Conservation (phyloP, 495 filamentous ascomycete genomes). For the Rostrohypoxylon terebratum region DNA sequence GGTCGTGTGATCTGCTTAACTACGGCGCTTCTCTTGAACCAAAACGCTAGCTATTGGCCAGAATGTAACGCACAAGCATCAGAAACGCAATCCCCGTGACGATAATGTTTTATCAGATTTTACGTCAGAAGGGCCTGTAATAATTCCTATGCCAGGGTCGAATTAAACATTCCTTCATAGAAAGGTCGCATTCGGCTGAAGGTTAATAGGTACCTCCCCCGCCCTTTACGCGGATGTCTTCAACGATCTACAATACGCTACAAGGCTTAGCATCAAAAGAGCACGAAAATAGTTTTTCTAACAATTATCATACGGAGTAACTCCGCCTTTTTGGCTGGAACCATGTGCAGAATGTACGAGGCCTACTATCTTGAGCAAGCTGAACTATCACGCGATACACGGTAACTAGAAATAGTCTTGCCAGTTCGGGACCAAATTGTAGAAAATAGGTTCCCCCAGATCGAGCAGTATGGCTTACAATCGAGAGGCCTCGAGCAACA, state of each 20-base stretch:
- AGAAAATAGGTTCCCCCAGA: constrained; percentile 2
- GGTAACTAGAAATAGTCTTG: not conserved
- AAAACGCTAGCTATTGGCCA: constrained; percentile 35
- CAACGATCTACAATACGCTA: constrained; percentile 32
- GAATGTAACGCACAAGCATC: constrained; percentile 38
- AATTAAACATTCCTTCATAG: constrained; percentile 40
- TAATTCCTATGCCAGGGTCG: constrained; percentile 25
- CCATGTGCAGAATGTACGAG: constrained; percentile 36
- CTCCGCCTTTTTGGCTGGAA: constrained; percentile 40
- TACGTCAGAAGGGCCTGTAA: constrained; percentile 27
- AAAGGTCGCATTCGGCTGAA: constrained; percentile 45
- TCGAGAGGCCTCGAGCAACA: not conserved
- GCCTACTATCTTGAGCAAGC: constrained; percentile 23
- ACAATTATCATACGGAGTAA: constrained; percentile 25
- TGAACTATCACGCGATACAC: constrained; percentile 35
- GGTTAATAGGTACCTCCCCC: constrained; percentile 32
- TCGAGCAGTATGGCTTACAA: constrained; percentile 11
- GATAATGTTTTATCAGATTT: constrained; percentile 20
- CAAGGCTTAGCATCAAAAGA: constrained; percentile 31
- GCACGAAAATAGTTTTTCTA: too few relatives aligned
- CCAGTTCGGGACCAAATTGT: not conserved
- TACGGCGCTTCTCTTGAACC: constrained; percentile 32
- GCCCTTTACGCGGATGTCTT: constrained; percentile 26
- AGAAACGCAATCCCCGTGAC: constrained; percentile 38
- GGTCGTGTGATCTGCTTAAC: constrained; percentile 44